Percentiles rank a stretch among this genome's conserved stretches.
Conservation (phyloP, 169 alveolate species). For the Babesia gibsoni region DNA sequence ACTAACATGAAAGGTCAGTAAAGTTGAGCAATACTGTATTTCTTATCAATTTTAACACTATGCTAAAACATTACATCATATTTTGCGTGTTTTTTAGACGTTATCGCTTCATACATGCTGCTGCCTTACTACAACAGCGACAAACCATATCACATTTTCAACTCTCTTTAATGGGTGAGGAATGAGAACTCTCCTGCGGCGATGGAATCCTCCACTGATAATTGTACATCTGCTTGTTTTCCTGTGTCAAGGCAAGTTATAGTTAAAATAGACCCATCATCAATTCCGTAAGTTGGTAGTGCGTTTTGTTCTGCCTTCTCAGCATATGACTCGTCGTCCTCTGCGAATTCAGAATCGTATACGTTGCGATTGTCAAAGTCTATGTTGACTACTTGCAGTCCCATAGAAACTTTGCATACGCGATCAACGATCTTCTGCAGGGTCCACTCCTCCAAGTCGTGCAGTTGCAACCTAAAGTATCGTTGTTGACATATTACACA, state of each 20-base stretch:
- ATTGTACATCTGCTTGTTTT: constrained; percentile 4
- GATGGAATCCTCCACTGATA: background rate
- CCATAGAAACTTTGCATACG: constrained; percentile 14
- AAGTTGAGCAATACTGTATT: no score
- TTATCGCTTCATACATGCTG: no score
- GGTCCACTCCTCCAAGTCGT: constrained; percentile 34
- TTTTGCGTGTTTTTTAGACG: no score
- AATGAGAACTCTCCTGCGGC: background rate
- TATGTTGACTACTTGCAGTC: constrained; percentile 27
- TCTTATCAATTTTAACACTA: no score
- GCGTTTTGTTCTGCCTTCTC: background rate
- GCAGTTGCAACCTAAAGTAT: constrained; percentile 10
- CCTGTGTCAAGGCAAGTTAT: constrained; percentile 38
- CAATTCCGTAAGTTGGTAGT: constrained; percentile 16
- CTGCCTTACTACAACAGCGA: no score
- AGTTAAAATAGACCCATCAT: constrained; percentile 33
- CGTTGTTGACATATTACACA: constrained; percentile 46
- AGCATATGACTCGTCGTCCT: constrained; percentile 50
- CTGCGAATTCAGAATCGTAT: constrained; percentile 27
- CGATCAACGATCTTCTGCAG: constrained; percentile 5
- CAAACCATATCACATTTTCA: no score
- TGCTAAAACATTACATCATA: no score
- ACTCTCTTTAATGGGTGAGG: background rate
- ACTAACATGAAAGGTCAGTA: background rate
- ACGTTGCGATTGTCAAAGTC: constrained; percentile 45